Base-by-base conservation (phyloP, 1,139 yeast genomes). In the Schizosaccharomyces versatilis region DNA sequence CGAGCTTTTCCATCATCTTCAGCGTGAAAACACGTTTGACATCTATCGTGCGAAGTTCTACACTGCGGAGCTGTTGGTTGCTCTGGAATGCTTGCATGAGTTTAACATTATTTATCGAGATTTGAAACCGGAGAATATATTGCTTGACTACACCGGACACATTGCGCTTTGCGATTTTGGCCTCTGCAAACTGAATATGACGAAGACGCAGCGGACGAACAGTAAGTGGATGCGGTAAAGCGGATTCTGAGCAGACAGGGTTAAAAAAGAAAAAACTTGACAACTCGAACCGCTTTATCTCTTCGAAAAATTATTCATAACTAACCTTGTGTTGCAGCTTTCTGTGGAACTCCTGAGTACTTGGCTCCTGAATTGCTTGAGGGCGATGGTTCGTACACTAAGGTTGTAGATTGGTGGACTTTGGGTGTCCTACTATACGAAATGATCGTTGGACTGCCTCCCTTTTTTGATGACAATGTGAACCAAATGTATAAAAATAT, bases 381-480 rank as follows among this genome's bases (percentile, higher is more conserved):
- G 60, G 94, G 94, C 54, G 88, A 85, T 65, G 98, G 98, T 1
- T 24, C 32, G 32, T 90, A 90, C 67, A 85, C 97, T 5, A 80
- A 95, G 66, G 82, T 83, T 19, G 97, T 90, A 19, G 98, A 90
- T 69, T 90, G 96, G 93, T 90, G 98, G 98, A 90, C 98, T 1
- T 73, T 90, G 62, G 98, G 98, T 49, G 90, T 93, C 12, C 72
- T 90, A 54, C 71, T 90, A 53, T 93, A 84, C 67, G 98, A 90
- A 66, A 93, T 93, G 98, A 74, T 93, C 60, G 86, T 96, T 1
- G 96, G 97, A 0, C 73, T 90, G 60, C 98, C 98, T 7, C 96
- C 96, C 52, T 90, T 86, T 66, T 90, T 84, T 66, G 97, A 88
- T 65, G 95, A 86, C 65, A 90, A 88, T 68, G 82, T 83, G n/a